Conservation (phyloP, 352 stramenopile genomes). For the Pythium rishiriense region DNA sequence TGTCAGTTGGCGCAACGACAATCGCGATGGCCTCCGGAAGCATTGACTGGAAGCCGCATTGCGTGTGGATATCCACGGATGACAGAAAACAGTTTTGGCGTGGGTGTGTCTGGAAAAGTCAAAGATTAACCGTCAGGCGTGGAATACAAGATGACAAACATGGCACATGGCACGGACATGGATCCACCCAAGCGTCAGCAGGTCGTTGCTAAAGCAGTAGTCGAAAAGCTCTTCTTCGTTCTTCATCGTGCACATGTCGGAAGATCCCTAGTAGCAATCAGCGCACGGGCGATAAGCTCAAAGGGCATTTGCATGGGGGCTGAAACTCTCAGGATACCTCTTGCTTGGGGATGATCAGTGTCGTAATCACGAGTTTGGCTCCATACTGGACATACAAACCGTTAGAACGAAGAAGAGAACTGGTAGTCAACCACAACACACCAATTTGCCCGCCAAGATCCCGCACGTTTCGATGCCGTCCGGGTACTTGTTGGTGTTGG, state of each 20-base stretch:
- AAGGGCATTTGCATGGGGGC: neutral
- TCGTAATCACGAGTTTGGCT: constrained; percentile 67
- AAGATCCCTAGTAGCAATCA: constrained; percentile 54
- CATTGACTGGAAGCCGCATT: constrained; percentile 90
- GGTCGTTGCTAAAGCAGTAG: constrained; percentile 82
- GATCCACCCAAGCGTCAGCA: constrained; percentile 92
- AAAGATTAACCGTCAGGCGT: too few species aligned
- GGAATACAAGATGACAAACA: neutral
- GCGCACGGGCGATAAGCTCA: neutral
- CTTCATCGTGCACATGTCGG: constrained; percentile 85
- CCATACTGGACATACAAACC: constrained; percentile 35
- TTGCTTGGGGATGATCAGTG: constrained; percentile 88
- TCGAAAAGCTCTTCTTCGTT: constrained; percentile 89
- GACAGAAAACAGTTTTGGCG: constrained; percentile 89
- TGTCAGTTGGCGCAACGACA: constrained; percentile 80
- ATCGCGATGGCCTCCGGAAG: constrained; percentile 88
- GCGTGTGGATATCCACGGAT: constrained; percentile 89
- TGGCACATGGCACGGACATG: constrained; percentile 45
- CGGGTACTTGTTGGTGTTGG: constrained; percentile 70
- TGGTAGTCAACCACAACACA: constrained; percentile 24
- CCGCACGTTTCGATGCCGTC: constrained; percentile 91
- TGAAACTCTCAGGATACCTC: constrained; percentile 34
- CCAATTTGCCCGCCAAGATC: constrained; percentile 81
- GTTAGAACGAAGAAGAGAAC: neutral
- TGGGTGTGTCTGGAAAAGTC: constrained; percentile 67